phyloP scores from a whole-genome alignment of 106 monocot genomes.

The Dioscorea alata region DNA sequence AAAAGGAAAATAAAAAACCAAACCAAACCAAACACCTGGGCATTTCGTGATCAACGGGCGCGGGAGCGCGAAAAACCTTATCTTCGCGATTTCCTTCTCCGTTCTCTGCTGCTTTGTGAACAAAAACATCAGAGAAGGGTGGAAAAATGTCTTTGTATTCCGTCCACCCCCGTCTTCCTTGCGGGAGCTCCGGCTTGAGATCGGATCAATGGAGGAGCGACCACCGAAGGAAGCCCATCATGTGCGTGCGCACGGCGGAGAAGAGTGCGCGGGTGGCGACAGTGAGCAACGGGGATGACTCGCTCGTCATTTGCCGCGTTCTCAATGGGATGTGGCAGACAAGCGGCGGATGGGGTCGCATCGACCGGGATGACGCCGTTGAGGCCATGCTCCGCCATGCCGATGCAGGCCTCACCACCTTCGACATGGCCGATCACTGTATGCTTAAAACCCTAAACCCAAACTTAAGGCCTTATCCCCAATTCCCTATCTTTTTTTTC shows the following conservation, averaged over 20 bases:
- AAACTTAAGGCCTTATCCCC: not conserved
- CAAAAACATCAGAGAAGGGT: no score
- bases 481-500: not conserved
- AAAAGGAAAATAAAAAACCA: no score
- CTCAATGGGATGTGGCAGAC: slow-evolving; percentile 99
- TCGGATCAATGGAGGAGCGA: not conserved
- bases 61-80: no score
- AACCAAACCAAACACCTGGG: no score
- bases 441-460: not conserved
- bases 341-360: slow-evolving; percentile 94
- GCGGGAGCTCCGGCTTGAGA: no score
- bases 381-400: slow-evolving; percentile 86
- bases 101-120: no score
- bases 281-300: slow-evolving; percentile 49
- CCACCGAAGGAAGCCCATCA: not conserved
- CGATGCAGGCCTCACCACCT: slow-evolving; percentile 85
- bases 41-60: no score
- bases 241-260: slow-evolving; percentile 26
- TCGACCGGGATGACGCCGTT: slow-evolving; percentile 85
- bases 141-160: no score
- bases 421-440: slow-evolving; percentile 99
- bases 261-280: slow-evolving; percentile 22
- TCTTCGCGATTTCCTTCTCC: no score
- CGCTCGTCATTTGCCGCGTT: slow-evolving; percentile 75
- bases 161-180: no score